Conservation (phyloP, 148 eudicot genomes). For the Rhododendron kiyosumense region DNA sequence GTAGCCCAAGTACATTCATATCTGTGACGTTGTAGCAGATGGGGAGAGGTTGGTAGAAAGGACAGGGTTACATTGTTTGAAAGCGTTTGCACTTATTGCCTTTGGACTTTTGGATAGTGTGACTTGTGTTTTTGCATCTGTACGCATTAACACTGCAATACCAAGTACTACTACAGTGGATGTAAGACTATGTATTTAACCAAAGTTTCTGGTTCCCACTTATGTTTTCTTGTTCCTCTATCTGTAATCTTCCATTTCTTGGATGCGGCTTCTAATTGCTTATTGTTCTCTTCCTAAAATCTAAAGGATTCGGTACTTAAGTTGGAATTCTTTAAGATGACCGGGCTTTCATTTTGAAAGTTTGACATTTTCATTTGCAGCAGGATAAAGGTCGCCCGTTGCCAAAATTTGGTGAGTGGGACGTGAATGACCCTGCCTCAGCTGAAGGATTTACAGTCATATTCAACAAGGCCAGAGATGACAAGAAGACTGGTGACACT, state of each 20-base stretch:
- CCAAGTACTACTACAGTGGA: background rate
- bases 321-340: background rate
- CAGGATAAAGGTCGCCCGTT: constrained; percentile 18
- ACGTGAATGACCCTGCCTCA: constrained; percentile 20
- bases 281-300: background rate
- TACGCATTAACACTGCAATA: background rate
- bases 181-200: background rate
- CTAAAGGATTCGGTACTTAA: background rate
- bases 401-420: constrained; percentile 29
- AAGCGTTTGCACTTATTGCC: background rate
- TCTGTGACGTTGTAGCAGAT: background rate
- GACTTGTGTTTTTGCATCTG: background rate
- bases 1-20: background rate
- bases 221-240: background rate
- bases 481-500: constrained; percentile 11
- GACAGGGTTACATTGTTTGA: background rate
- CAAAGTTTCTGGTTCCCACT: background rate
- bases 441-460: constrained; percentile 23
- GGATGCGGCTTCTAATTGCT: background rate
- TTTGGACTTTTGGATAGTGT: background rate
- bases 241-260: background rate
- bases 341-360: background rate
- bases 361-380: constrained; percentile 4
- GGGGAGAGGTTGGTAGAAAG: background rate
- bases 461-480: constrained; percentile 23